These are phyloP conservation scores for Phanerochaete carnosa DNA, from an alignment of 768 basidiomycete species.

Conservation along the genomic window DNA sequence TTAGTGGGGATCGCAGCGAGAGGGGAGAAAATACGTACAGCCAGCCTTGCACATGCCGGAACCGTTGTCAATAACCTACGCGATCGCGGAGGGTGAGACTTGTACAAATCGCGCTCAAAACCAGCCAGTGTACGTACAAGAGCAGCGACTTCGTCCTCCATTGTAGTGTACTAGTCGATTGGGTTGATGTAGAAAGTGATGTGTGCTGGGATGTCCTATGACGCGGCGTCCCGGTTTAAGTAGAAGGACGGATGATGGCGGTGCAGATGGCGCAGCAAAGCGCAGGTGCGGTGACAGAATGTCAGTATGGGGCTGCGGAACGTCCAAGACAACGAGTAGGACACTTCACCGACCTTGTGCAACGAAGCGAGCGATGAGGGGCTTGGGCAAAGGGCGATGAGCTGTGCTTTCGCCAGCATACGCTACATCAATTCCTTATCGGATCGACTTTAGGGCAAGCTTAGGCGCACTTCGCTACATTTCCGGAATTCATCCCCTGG, in stretches of 20 bases:
- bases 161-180: constrained; percentile 29
- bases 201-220: constrained; percentile 15
- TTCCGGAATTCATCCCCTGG: neutral
- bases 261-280: constrained; percentile 13
- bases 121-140: constrained; percentile 33
- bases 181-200: constrained; percentile 17
- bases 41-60: constrained; percentile 99
- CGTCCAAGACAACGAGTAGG: constrained; percentile 12
- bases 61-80: constrained; percentile 85
- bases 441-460: constrained; percentile 29
- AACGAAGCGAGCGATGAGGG: constrained; percentile 20
- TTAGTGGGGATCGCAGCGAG: constrained; percentile 55
- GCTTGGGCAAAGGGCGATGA: constrained; percentile 25
- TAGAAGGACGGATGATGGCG: constrained; percentile 9
- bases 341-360: constrained; percentile 11
- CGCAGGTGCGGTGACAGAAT: neutral
- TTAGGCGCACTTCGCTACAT: neutral
- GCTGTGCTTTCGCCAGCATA: constrained; percentile 14
- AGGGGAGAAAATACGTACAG: constrained; percentile 52
- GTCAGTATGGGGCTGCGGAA: constrained; percentile 9
- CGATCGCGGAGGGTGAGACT: neutral
- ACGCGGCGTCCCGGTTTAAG: constrained; percentile 15
- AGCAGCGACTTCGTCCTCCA: constrained; percentile 68
- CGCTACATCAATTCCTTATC: constrained; percentile 23
- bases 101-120: neutral